Conservation (phyloP, 257 asterid species). For the Solanum ahanhuiri region DNA sequence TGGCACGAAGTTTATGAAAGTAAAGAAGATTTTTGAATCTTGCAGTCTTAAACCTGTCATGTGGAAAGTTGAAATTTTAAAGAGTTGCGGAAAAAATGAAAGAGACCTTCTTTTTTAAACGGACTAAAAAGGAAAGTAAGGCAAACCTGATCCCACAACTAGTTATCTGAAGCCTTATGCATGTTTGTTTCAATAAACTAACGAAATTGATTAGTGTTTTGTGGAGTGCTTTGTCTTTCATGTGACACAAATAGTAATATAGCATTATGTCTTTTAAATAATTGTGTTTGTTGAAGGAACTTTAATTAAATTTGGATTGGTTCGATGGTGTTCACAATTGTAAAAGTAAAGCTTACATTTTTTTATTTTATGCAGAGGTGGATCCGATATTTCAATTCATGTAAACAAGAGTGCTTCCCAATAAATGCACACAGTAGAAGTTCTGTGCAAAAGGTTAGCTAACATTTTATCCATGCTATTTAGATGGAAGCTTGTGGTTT, state of each 20-base stretch:
- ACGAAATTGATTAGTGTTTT: background rate
- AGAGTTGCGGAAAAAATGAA: background rate
- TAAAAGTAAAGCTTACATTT: background rate
- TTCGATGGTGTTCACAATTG: background rate
- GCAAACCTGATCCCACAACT: background rate
- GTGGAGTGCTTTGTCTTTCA: background rate
- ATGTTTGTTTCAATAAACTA: background rate
- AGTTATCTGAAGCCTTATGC: background rate
- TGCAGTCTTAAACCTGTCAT: background rate
- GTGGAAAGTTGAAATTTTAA: background rate
- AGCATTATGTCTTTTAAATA: background rate
- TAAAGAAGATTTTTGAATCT: background rate
- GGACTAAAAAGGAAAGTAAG: background rate
- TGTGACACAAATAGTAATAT: background rate
- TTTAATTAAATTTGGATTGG: background rate
- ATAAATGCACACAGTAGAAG: constrained; percentile 88
- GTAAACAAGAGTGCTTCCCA: constrained; percentile 66
- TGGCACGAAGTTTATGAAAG: background rate
- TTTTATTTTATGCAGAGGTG: constrained; percentile 51
- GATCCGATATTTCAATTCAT: constrained; percentile 52
- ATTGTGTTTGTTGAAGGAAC: background rate
- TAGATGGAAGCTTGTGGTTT: background rate
- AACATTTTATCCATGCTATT: background rate
- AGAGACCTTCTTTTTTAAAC: background rate
- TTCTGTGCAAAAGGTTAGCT: constrained; percentile 74